Percentiles rank a stretch among this genome's conserved stretches.
Conservation (phyloP, 768 basidiomycete genomes). For the Boletus subparvulus region DNA sequence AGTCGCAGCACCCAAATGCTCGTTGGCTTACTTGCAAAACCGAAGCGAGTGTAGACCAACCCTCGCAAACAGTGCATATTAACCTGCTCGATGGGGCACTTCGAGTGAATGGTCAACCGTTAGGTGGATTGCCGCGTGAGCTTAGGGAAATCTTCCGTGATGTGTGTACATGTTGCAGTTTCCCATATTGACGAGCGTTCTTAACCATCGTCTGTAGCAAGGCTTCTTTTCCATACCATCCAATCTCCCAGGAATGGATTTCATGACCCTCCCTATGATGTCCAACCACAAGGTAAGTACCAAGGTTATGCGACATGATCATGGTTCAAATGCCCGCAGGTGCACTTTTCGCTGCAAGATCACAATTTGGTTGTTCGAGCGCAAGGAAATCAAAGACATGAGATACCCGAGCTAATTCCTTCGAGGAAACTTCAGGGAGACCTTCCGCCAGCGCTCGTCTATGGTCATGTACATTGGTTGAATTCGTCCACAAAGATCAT, state of each 20-base stretch:
- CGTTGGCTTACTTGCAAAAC: not conserved
- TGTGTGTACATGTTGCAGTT: not conserved
- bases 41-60: not conserved
- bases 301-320: not conserved
- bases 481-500: constrained; percentile 12
- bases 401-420: not conserved
- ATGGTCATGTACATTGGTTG: constrained; percentile 25
- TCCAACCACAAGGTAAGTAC: not conserved
- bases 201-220: not conserved
- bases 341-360: not conserved
- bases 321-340: not conserved
- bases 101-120: not conserved
- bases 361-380: not conserved
- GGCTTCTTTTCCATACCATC: not conserved
- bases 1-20: not conserved
- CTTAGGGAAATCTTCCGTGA: not conserved
- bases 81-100: not conserved
- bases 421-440: not conserved
- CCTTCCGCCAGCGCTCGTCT: not conserved
- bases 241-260: not conserved
- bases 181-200: too few species aligned
- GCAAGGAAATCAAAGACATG: not conserved
- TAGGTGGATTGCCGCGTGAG: not conserved
- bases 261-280: not conserved
- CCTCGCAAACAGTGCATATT: not conserved